Conservation (phyloP, 2,329 filamentous ascomycete genomes). For the Trichoderma endophyticum region DNA sequence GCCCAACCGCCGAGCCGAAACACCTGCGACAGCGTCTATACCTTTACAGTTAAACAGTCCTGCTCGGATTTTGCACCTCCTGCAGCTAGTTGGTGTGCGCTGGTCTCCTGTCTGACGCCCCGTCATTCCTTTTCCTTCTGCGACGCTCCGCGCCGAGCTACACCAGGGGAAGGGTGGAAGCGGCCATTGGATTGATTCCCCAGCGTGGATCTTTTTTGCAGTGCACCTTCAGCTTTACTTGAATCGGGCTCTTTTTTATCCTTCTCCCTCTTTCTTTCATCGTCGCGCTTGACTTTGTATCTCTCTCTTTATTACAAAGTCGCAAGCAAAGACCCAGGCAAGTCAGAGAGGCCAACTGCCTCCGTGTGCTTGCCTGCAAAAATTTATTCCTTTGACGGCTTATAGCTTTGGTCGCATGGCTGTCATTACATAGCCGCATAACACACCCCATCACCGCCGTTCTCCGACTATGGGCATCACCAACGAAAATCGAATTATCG, state of each 20-base stretch:
- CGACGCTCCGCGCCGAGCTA: not conserved
- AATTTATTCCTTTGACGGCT: conserved; percentile 1
- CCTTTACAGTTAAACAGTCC: not conserved
- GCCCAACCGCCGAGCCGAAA: conserved; percentile 16
- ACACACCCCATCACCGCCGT: conserved; percentile 11
- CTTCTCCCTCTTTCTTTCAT: not conserved
- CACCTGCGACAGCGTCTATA: not conserved
- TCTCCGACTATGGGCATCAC: conserved; percentile 26
- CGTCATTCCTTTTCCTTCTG: conserved; percentile 11
- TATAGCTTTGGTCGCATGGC: conserved; percentile 18
- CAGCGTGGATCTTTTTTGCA: not conserved
- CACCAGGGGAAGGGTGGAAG: conserved; percentile 6
- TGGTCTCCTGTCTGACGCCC: conserved; percentile 9
- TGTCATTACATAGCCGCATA: conserved; percentile 9
- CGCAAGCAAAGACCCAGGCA: conserved; percentile 9
- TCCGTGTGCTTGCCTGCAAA: conserved; percentile 15
- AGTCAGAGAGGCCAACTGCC: conserved; percentile 7
- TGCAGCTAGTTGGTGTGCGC: conserved; percentile 11
- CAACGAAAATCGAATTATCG: conserved; percentile 22
- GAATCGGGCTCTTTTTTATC: conserved; percentile 6
- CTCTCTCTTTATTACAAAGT: conserved; percentile 11
- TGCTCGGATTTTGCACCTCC: not conserved
- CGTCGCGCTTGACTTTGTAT: conserved; percentile 10
- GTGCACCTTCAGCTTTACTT: conserved; percentile 7
- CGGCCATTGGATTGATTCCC: conserved; percentile 14